A percentile compares a stretch with the other conserved stretches of the same genome.
phyloP scores from a whole-genome alignment of 2,329 filamentous ascomycete species.

The Didymella segeticola region DNA sequence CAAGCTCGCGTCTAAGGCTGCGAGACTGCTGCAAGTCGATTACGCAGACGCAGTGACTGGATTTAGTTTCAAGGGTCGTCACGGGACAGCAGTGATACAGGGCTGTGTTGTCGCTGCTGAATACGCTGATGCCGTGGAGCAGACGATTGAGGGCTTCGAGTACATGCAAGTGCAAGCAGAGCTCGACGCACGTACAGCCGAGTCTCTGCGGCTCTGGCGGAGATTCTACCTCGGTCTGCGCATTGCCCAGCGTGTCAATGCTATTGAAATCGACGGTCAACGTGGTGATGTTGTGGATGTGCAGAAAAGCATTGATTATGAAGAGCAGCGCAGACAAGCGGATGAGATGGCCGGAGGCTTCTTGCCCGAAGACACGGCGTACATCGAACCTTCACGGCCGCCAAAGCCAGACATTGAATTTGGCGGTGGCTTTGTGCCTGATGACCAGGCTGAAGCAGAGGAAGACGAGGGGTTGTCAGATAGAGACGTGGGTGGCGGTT shows the following conservation, averaged over 20 bases:
- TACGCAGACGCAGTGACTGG: constrained; percentile 90
- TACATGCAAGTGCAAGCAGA: constrained; percentile 70
- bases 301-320: constrained; percentile 39
- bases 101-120: constrained; percentile 80
- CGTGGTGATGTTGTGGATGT: constrained; percentile 36
- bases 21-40: constrained; percentile 78
- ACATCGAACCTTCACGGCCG: constrained; percentile 29
- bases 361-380: constrained; percentile 58
- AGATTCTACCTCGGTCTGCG: constrained; percentile 67
- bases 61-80: constrained; percentile 84
- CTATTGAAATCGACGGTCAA: constrained; percentile 48
- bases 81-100: constrained; percentile 81
- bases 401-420: constrained; percentile 9
- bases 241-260: constrained; percentile 76
- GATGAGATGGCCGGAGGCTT: constrained; percentile 49
- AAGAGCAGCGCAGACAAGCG: constrained; percentile 36
- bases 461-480: not conserved
- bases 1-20: constrained; percentile 71
- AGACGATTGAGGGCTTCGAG: constrained; percentile 71
- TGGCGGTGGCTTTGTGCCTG: constrained; percentile 30
- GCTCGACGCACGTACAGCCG: constrained; percentile 59
- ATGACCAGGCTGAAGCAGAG: constrained; percentile 12
- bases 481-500: constrained; percentile 7
- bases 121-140: constrained; percentile 73
- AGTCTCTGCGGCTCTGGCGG: constrained; percentile 64